These are phyloP conservation scores for Psilocybe tampanensis DNA, from an alignment of 768 basidiomycete species.

Conservation along the genomic window DNA sequence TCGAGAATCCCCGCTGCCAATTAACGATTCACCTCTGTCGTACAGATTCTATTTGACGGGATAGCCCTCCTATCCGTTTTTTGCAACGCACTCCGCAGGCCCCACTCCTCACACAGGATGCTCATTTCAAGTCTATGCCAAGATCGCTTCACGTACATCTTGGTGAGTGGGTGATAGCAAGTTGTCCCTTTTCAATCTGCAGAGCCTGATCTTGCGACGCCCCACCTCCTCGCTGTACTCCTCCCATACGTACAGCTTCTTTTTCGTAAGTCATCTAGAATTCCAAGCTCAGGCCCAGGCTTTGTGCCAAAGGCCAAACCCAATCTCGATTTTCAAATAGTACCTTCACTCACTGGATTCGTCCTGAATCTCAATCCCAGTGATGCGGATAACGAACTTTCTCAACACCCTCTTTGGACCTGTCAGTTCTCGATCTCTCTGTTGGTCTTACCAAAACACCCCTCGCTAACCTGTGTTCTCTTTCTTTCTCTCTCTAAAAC, in stretches of 20 bases:
- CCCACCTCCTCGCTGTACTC: no score
- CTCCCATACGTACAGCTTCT: not conserved
- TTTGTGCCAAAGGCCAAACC: no score
- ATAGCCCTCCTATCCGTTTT: constrained; percentile 9
- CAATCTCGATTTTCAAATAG: no score
- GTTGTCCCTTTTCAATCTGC: not conserved
- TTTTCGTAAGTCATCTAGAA: constrained; percentile 14
- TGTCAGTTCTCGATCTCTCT: no score
- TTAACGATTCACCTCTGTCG: not conserved
- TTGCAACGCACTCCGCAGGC: constrained; percentile 13
- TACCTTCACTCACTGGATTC: no score
- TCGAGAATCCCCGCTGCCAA: not conserved
- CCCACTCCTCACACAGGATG: not conserved
- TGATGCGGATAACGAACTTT: constrained; percentile 14
- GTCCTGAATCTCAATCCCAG: not conserved
- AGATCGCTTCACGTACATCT: constrained; percentile 9
- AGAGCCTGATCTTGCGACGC: no score
- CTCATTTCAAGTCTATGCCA: constrained; percentile 2
- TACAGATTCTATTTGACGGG: constrained; percentile 14
- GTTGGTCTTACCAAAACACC: no score
- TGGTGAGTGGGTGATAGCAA: constrained; percentile 6
- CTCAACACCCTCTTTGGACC: constrained; percentile 12
- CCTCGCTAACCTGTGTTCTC: no score
- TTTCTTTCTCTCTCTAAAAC: no score
- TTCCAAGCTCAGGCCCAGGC: no score